Base-by-base conservation (phyloP, 2,329 filamentous ascomycete genomes). In the Tolypocladium guangdongense region DNA sequence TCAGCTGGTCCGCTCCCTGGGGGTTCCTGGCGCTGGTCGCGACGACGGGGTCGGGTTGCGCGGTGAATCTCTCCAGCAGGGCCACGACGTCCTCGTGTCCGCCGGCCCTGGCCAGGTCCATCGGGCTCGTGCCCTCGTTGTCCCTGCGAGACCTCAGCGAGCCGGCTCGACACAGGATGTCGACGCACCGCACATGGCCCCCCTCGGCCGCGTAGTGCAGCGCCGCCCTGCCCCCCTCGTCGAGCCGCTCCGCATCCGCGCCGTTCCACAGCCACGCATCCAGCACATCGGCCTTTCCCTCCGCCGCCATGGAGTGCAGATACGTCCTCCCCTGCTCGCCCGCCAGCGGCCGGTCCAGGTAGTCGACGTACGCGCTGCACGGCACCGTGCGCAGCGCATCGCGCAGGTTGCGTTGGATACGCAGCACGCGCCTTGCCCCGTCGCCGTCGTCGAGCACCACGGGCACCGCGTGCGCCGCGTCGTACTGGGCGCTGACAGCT, bases 331-430 rank as follows among this genome's bases (percentile, higher is more conserved):
- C 55, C 38, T 48, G 16, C 18, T 30, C 37, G 24, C 27, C 49
- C 2, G 47, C 52, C 20, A 54, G 52, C 11, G 54, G 52, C 16
- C 46, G 37, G 20, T 57, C 54, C 30, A 55, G 20, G 33, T 58
- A 55, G 20, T 57, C 55, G 18, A 43, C 41, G 35, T 56, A 55
- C 8, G 54, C 53, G 18, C 46, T 51, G 5, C 49, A 45, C 3
- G 58, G 55, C 11, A 62, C 51, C 10, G 51, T 56, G 14, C 18
- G 37, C 27, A 63, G 52, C 20, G 60, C 59, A 36, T 62, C 61
- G 22, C 57, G 50, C 5, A 63, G 50, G 39, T 60, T 62, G 46
- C 56, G 57, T 46, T 60, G 61, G 24, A 63, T 59, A 16, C 37
- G 39, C 27, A 63, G 36, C 3, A 48, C n/a, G 14, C 51, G 51